These are phyloP conservation scores for Calophaca sinica DNA, from an alignment of 306 rosid species.

Conservation along the genomic window DNA sequence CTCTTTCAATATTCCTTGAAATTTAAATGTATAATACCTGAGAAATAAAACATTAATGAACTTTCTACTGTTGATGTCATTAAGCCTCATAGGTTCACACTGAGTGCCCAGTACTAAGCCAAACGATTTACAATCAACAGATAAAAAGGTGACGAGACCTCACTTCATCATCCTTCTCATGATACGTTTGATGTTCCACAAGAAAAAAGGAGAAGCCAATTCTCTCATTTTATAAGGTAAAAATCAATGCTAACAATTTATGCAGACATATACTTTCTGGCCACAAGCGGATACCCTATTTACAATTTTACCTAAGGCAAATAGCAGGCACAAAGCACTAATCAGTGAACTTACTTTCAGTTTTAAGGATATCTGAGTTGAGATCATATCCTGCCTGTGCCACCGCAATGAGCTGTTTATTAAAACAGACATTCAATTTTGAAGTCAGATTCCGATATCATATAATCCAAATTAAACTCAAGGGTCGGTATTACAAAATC, in stretches of 20 bases:
- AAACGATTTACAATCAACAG: not conserved
- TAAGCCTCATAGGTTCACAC: not conserved
- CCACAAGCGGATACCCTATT: not conserved
- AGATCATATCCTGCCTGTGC: slow-evolving; percentile 81
- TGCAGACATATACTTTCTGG: not conserved
- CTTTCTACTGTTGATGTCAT: not conserved
- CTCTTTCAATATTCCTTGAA: slow-evolving; percentile 17
- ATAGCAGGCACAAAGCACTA: not conserved
- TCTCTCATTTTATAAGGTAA: slow-evolving; percentile 11
- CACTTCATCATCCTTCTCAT: slow-evolving; percentile 18
- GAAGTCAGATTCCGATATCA: slow-evolving; percentile 34
- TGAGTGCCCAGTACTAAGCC: not conserved
- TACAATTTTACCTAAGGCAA: not conserved
- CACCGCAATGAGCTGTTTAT: slow-evolving; percentile 70
- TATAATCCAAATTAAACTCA: not conserved
- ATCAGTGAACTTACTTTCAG: slow-evolving; percentile 60
- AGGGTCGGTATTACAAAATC: slow-evolving; percentile 11
- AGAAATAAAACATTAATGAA: slow-evolving; percentile 31
- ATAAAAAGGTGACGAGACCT: slow-evolving; percentile 27
- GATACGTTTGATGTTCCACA: not conserved
- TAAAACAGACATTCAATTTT: slow-evolving; percentile 27
- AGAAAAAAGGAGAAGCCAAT: not conserved
- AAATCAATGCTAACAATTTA: slow-evolving; percentile 24
- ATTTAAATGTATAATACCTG: not conserved
- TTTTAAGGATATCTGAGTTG: slow-evolving; percentile 66